Evolutionary conservation across 306 rosid genomes (phyloP).

Genomic region (Prunus campanulata): DNA sequence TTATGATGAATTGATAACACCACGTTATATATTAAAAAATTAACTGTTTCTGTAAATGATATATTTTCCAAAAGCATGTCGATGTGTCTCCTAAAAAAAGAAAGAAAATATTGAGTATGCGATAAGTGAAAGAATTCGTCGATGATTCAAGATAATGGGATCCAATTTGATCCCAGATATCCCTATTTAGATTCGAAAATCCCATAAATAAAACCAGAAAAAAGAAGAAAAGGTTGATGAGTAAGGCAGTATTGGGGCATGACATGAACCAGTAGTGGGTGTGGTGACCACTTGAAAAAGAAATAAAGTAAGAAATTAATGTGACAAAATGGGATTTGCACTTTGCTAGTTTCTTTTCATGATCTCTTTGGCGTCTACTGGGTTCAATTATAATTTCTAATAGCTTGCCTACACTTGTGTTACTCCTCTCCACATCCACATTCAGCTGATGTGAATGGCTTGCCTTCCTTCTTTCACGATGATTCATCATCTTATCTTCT

Average conservation of each 20-base stretch:
- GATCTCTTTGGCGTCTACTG: conserved; percentile 14
- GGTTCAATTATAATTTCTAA: background rate
- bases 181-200: conserved; percentile 18
- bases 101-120: background rate
- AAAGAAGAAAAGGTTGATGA: background rate
- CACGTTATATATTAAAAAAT: no score
- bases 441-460: conserved; percentile 27
- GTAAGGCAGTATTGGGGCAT: background rate
- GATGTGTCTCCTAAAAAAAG: no score
- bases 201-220: conserved; percentile 8
- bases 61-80: no score
- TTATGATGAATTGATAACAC: no score
- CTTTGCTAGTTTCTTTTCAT: background rate
- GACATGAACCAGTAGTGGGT: conserved; percentile 18
- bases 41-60: no score
- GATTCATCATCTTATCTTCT: conserved; percentile 30
- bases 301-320: conserved; percentile 10
- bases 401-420: conserved; percentile 15
- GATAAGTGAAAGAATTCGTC: conserved; percentile 28
- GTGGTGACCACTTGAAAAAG: conserved; percentile 30
- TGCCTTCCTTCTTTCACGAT: background rate
- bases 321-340: conserved; percentile 10
- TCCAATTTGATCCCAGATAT: conserved; percentile 32
- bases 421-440: conserved; percentile 22
- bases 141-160: conserved; percentile 28